Evolutionary conservation across 2,329 filamentous ascomycete genomes (phyloP).

Genomic region (Fusarium praegraminearum): DNA sequence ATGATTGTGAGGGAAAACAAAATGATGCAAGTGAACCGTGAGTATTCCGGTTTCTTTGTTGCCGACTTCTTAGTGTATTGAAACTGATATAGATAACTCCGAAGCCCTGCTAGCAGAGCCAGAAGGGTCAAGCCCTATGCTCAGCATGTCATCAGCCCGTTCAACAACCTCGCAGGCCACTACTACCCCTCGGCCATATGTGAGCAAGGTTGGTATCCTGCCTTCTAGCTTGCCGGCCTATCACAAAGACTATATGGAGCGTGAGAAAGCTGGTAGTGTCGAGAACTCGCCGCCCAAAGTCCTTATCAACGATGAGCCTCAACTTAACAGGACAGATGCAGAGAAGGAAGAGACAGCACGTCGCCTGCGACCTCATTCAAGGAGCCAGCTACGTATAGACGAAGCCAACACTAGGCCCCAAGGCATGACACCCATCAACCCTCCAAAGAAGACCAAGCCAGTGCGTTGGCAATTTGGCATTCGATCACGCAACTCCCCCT

Average conservation of each 20-base stretch:
- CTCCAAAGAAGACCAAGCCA: constrained; percentile 78
- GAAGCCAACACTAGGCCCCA: constrained; percentile 70
- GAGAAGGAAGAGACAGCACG: constrained; percentile 86
- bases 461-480: constrained; percentile 99
- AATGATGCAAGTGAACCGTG: constrained; percentile 94
- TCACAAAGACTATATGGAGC: constrained; percentile 90
- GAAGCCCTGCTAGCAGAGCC: constrained; percentile 52
- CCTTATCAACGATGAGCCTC: constrained; percentile 61
- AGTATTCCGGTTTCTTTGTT: constrained; percentile 56
- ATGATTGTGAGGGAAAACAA: constrained; percentile 98
- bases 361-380: constrained; percentile 86
- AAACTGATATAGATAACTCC: constrained; percentile 50
- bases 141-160: constrained; percentile 66
- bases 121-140: constrained; percentile 62
- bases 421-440: constrained; percentile 71
- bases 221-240: constrained; percentile 92
- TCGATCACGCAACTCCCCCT: constrained; percentile 90
- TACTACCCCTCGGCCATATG: constrained; percentile 66
- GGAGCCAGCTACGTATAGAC: constrained; percentile 76
- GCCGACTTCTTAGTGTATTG: constrained; percentile 42
- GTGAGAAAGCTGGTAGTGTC: constrained; percentile 67
- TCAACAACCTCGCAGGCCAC: constrained; percentile 65
- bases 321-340: constrained; percentile 69
- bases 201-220: constrained; percentile 90
- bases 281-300: constrained; percentile 58